Percentiles rank a stretch among this genome's conserved stretches.
These are phyloP conservation scores for Annona cherimola DNA, from an alignment of 164 flowering plant species.

Conservation along the genomic window DNA sequence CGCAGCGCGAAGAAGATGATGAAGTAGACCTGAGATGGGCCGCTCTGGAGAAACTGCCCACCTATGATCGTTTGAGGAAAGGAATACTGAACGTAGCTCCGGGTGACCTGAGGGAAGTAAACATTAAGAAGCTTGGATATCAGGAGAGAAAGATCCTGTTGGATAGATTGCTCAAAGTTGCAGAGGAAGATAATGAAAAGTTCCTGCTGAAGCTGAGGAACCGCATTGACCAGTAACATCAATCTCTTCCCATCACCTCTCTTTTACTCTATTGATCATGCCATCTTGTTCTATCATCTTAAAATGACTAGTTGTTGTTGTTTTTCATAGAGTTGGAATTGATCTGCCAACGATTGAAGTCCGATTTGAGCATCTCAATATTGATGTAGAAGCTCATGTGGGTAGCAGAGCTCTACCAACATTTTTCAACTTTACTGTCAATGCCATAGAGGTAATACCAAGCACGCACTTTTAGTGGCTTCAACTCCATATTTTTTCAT, in stretches of 20 bases:
- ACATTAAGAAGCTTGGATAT: conserved; percentile 40
- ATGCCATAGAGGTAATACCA: conserved; percentile 34
- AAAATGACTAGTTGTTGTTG: background rate
- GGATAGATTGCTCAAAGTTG: conserved; percentile 47
- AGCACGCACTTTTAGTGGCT: no score
- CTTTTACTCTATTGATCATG: background rate
- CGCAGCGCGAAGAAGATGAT: conserved; percentile 53
- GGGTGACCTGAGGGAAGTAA: conserved; percentile 42
- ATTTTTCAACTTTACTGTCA: conserved; percentile 30
- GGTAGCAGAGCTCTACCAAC: conserved; percentile 61
- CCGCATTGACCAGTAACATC: conserved; percentile 51
- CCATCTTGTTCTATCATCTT: background rate
- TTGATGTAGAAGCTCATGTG: conserved; percentile 45
- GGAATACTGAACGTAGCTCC: conserved; percentile 40
- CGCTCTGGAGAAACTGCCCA: conserved; percentile 66
- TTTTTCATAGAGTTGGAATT: conserved; percentile 51
- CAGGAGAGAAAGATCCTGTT: conserved; percentile 47
- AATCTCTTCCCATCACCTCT: background rate
- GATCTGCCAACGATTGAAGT: conserved; percentile 62
- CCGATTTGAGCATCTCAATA: conserved; percentile 47
- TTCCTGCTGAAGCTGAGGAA: conserved; percentile 60
- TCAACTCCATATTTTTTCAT: no score
- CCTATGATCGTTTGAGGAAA: conserved; percentile 56
- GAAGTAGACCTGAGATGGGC: conserved; percentile 88
- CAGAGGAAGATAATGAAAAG: conserved; percentile 74